Percentiles rank a stretch among this genome's conserved stretches.
Evolutionary conservation across 495 filamentous ascomycete genomes (phyloP).

Genomic region (Friedmanniomyces simplex): DNA sequence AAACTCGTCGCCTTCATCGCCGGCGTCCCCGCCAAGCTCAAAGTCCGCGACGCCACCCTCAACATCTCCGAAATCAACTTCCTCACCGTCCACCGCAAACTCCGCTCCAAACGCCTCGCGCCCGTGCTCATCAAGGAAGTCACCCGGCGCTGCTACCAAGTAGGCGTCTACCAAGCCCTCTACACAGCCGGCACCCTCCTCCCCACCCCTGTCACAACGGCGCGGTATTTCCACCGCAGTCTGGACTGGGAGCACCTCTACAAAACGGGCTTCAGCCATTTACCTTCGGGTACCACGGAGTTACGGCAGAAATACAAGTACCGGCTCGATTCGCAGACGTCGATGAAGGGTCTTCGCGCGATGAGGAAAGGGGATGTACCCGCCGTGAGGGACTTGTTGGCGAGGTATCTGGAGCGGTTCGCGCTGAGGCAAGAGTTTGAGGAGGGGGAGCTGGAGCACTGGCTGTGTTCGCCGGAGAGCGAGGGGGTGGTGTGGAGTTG

Average conservation of each 20-base stretch:
- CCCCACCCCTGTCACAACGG: constrained; percentile 81
- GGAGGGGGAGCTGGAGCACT: constrained; percentile 73
- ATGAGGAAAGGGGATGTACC: constrained; percentile 80
- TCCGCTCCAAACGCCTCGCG: constrained; percentile 80
- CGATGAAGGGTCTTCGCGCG: constrained; percentile 60
- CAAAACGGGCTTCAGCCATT: constrained; percentile 80
- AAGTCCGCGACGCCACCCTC: constrained; percentile 64
- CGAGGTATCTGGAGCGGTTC: constrained; percentile 67
- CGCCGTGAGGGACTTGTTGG: constrained; percentile 61
- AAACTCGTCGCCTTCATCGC: constrained; percentile 93
- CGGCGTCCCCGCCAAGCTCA: constrained; percentile 72
- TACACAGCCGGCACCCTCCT: constrained; percentile 88
- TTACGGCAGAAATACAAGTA: constrained; percentile 70
- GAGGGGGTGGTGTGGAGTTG: constrained; percentile 88
- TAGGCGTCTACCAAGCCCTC: constrained; percentile 82
- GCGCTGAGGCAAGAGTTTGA: constrained; percentile 75
- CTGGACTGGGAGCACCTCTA: constrained; percentile 92
- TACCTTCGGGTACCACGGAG: constrained; percentile 71
- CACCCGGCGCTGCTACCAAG: constrained; percentile 74
- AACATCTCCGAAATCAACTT: constrained; percentile 91
- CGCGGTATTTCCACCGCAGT: constrained; percentile 86
- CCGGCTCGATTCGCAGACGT: constrained; percentile 57
- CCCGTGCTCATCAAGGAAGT: constrained; percentile 96
- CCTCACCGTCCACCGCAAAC: constrained; percentile 94
- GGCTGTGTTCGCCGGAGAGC: constrained; percentile 48